Percentiles rank a stretch among this genome's conserved stretches.
Evolutionary conservation across 179 eudicot species (phyloP).

Genomic region (Pouteria campechiana): DNA sequence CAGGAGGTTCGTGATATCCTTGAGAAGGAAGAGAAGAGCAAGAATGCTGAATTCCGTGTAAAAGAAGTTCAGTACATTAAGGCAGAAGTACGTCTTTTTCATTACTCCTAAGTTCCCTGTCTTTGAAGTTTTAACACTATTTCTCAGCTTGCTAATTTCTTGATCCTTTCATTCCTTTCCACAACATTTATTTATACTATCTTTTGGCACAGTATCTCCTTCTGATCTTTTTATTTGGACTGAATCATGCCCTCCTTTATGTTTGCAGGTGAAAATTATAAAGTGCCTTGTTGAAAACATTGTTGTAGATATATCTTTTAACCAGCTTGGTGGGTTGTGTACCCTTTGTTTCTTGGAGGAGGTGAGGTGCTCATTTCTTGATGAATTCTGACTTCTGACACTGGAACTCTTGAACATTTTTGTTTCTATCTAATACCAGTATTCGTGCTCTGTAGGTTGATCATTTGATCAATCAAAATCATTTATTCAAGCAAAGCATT

Average conservation of each 20-base stretch:
- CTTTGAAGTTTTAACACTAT: not conserved
- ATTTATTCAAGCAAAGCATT: constrained; percentile 89
- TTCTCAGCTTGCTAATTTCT: not conserved
- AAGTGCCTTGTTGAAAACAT: constrained; percentile 93
- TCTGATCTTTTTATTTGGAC: too few species aligned
- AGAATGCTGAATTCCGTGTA: constrained; percentile 81
- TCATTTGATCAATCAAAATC: constrained; percentile 65
- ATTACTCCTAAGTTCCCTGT: not conserved
- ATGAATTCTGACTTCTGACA: not conserved
- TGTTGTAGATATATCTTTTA: constrained; percentile 93
- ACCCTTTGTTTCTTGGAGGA: constrained; percentile 93
- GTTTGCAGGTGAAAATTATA: constrained; percentile 71
- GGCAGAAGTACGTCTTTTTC: constrained; percentile 58
- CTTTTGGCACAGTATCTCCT: too few species aligned
- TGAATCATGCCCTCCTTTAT: too few species aligned
- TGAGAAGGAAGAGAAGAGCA: constrained; percentile 71
- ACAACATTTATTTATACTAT: too few species aligned
- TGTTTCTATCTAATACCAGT: not conserved
- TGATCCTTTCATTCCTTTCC: not conserved
- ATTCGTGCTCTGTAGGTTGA: constrained; percentile 54
- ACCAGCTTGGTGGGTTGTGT: constrained; percentile 90
- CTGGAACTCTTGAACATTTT: constrained; percentile 1
- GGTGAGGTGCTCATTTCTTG: constrained; percentile 22
- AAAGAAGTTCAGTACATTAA: constrained; percentile 95
- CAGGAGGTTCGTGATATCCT: constrained; percentile 64